phyloP scores from a whole-genome alignment of 768 basidiomycete genomes.

The Podaxis pistillaris region DNA sequence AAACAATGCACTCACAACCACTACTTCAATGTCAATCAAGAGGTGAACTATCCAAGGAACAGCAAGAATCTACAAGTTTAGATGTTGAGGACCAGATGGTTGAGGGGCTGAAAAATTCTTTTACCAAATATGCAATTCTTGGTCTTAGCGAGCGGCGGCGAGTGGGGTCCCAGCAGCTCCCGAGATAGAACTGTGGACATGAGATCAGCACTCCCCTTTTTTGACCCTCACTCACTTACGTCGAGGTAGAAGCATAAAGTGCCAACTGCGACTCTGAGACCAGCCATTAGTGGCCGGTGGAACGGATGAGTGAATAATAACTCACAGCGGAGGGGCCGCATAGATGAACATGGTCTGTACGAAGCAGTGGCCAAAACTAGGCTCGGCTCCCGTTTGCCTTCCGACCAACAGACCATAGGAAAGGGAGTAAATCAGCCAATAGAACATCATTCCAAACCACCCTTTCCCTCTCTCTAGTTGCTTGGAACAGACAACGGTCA shows the following conservation, averaged over 20 bases:
- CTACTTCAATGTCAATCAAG: conserved; percentile 6
- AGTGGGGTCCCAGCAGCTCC: conserved; percentile 7
- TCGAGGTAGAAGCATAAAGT: conserved; percentile 10
- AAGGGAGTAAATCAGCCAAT: conserved; percentile 7
- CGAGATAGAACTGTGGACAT: neutral
- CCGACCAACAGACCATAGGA: conserved; percentile 10
- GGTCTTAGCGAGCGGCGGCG: conserved; percentile 3
- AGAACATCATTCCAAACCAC: conserved; percentile 10
- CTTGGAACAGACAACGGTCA: neutral
- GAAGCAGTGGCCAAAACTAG: conserved; percentile 3
- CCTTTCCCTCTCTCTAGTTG: conserved; percentile 8
- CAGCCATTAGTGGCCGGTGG: neutral
- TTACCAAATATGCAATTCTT: neutral
- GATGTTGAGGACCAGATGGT: too few species aligned
- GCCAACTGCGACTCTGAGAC: conserved; percentile 6
- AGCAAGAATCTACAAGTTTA: neutral
- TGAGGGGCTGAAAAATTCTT: neutral
- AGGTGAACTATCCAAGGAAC: conserved; percentile 8
- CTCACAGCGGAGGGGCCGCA: conserved; percentile 9
- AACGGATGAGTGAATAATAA: neutral
- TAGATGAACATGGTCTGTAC: conserved; percentile 5
- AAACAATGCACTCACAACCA: conserved; percentile 4
- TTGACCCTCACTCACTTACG: neutral
- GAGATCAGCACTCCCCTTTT: too few species aligned
- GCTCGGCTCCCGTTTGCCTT: conserved; percentile 1